Percentiles rank a stretch among this genome's conserved stretches.
Conservation (phyloP, 352 stramenopile genomes). For the Plasmopara muralis region DNA sequence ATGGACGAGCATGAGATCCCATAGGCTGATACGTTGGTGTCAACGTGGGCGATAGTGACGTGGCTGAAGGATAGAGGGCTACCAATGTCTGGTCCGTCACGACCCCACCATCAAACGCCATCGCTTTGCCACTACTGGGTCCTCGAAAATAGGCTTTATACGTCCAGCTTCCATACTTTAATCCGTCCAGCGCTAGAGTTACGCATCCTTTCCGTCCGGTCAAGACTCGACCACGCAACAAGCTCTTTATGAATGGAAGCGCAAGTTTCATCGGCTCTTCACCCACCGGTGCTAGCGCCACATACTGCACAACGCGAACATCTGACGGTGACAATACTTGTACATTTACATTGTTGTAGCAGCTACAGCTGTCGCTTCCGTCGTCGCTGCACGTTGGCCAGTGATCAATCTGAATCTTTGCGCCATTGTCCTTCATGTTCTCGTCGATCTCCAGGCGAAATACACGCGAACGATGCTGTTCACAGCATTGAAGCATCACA, state of each 20-base stretch:
- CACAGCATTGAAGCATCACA: conserved; percentile 13
- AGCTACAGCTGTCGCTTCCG: not conserved
- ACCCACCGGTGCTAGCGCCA: conserved; percentile 35
- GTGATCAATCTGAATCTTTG: conserved; percentile 37
- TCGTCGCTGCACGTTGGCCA: conserved; percentile 26
- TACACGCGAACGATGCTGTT: conserved; percentile 12
- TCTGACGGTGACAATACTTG: conserved; percentile 20
- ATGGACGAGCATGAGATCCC: conserved; percentile 32
- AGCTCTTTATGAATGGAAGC: conserved; percentile 45
- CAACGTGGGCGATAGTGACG: conserved; percentile 1
- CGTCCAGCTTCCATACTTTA: conserved; percentile 56
- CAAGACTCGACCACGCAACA: conserved; percentile 41
- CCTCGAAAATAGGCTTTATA: conserved; percentile 45
- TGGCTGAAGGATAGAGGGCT: conserved; percentile 42
- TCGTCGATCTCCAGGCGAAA: conserved; percentile 46
- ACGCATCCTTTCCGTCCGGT: conserved; percentile 21
- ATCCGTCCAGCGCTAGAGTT: conserved; percentile 35
- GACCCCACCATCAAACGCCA: conserved; percentile 29
- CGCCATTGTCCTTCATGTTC: conserved; percentile 6
- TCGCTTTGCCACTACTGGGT: conserved; percentile 1
- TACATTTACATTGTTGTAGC: conserved; percentile 7
- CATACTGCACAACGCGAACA: conserved; percentile 41
- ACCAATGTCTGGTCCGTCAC: conserved; percentile 59
- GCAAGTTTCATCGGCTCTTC: conserved; percentile 36
- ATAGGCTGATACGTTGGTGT: conserved; percentile 22